Base-by-base conservation (phyloP, 2,329 filamentous ascomycete genomes). In the Diaporthe sp. region DNA sequence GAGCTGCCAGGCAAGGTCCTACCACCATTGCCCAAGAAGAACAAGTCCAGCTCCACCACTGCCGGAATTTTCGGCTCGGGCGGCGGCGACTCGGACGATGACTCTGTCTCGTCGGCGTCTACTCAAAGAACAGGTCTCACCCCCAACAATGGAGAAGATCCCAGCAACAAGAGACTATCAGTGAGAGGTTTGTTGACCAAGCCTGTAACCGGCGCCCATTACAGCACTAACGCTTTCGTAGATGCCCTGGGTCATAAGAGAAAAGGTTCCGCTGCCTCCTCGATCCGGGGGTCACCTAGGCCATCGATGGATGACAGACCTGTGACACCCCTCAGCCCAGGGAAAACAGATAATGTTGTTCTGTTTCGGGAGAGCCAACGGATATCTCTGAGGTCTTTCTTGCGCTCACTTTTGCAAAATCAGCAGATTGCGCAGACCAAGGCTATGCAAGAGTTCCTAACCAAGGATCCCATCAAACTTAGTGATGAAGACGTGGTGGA, bases 1-100 rank as follows among this genome's bases (percentile, higher is more conserved):
- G 97, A 99, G 84, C 88, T 98, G 72, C 97, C 97, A 0, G 97
- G 97, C 25, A 98, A 97, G 81, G 91, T 98, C 8, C 88, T 99
- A 3, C 94, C 96, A 15, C 91, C 95, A 1, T 86, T 98, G 68
- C 97, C 97, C 0, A 93, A 93, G 82, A 98, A 98, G 89, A 98
- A 98, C 84, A 98, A 96, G 84, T 90, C 92, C 28, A 92, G 93
- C 78, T 93, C 92, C 2, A 92, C 93, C 3, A 87, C 94, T 9
- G 42, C 55, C 15, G 70, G 75, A 9, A 42, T 75, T 51, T 75
- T 77, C n/a, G 44, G 37, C 58, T 73, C 71, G 55, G 90, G 89
- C 31, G 89, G 88, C 44, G 90, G 92, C 78, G 94, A 95, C 77
- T 94, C 94, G 57, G 95, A 96, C 82, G 90, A 88, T 1, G 95